phyloP scores from a whole-genome alignment of 495 filamentous ascomycete genomes.

The Penicillium subrubescens region DNA sequence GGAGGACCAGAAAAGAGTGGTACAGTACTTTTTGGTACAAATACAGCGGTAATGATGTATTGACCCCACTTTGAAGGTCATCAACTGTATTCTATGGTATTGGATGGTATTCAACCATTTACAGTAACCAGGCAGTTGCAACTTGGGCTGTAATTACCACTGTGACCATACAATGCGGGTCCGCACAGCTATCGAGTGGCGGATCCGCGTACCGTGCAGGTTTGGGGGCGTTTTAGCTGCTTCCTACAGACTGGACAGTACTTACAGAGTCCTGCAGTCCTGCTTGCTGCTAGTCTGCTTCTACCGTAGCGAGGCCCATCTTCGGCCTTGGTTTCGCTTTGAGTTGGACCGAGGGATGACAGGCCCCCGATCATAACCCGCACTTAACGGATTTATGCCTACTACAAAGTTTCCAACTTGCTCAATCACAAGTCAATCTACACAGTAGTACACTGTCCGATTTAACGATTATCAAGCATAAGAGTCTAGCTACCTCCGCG shows the following conservation, averaged over 20 bases:
- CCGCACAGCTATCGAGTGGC: background rate
- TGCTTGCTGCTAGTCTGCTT: background rate
- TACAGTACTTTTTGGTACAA: background rate
- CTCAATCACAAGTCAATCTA: background rate
- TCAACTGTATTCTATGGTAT: too few relatives aligned
- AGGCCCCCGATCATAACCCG: background rate
- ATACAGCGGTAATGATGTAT: background rate
- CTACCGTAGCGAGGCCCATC: background rate
- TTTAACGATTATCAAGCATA: background rate
- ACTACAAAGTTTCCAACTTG: background rate
- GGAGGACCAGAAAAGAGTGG: background rate
- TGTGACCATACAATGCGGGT: background rate
- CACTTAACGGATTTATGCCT: background rate
- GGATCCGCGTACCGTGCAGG: background rate
- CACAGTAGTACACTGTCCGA: background rate
- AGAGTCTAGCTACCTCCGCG: background rate
- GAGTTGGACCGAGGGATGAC: conserved; percentile 12
- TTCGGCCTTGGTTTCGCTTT: background rate
- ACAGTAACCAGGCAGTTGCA: too few relatives aligned
- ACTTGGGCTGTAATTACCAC: too few relatives aligned
- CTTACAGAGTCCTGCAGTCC: too few relatives aligned
- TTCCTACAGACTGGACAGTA: too few relatives aligned
- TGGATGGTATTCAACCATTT: too few relatives aligned
- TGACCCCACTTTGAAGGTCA: background rate
- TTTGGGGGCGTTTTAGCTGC: background rate